These are phyloP conservation scores for Lentinula lateritia DNA, from an alignment of 768 basidiomycete species.

Conservation along the genomic window DNA sequence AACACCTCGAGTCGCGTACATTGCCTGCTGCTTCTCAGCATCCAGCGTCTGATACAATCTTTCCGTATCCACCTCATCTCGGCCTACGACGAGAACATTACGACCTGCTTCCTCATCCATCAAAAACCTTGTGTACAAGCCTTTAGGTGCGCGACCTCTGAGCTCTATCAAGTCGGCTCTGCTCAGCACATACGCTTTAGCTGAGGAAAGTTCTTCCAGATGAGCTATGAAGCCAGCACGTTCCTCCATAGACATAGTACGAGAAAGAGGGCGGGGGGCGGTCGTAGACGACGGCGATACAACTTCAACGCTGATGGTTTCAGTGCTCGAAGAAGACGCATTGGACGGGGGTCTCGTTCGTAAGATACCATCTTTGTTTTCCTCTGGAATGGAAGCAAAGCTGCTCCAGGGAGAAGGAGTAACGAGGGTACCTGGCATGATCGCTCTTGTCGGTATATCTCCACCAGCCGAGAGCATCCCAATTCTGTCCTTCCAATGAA, in stretches of 20 bases:
- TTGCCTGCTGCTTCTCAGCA: constrained; percentile 17
- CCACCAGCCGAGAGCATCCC: constrained; percentile 11
- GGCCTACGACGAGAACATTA: constrained; percentile 43
- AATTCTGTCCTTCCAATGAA: constrained; percentile 27
- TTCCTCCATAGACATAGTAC: constrained; percentile 48
- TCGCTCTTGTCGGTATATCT: constrained; percentile 14
- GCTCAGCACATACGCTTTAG: constrained; percentile 45
- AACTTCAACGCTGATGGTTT: not conserved
- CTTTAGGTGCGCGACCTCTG: constrained; percentile 33
- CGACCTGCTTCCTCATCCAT: constrained; percentile 27
- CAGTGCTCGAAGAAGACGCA: not conserved
- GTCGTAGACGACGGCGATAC: constrained; percentile 15
- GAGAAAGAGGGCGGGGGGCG: constrained; percentile 28
- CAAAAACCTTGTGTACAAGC: constrained; percentile 31
- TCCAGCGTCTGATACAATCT: constrained; percentile 29
- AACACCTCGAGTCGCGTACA: constrained; percentile 10
- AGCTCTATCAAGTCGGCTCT: constrained; percentile 37
- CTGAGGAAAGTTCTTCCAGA: constrained; percentile 35
- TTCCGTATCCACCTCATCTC: constrained; percentile 41
- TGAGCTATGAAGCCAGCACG: constrained; percentile 45
- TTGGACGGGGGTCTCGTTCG: not conserved
- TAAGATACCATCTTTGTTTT: constrained; percentile 11
- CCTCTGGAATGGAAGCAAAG: constrained; percentile 15
- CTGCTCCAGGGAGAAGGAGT: constrained; percentile 44
- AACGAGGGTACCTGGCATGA: constrained; percentile 54